Percentiles rank a stretch among this genome's conserved stretches.
phyloP scores from a whole-genome alignment of 306 rosid species.

The Fragaria ananassa region DNA sequence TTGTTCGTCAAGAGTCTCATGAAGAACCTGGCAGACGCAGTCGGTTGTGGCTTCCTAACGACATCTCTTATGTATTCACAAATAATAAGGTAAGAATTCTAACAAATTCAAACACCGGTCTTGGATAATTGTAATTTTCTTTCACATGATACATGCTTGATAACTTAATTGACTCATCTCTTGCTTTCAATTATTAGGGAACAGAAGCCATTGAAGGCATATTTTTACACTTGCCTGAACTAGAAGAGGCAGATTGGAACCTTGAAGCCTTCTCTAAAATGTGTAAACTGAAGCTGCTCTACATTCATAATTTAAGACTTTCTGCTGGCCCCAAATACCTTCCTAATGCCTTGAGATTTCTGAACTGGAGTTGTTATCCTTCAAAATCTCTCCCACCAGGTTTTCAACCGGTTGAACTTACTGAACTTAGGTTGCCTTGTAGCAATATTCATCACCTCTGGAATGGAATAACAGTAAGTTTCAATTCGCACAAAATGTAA shows the following conservation, averaged over 20 bases:
- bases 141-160: too few relatives aligned
- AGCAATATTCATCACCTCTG: not conserved
- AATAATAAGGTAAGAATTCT: conserved; percentile 3
- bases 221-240: not conserved
- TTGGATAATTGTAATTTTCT: too few relatives aligned
- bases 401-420: not conserved
- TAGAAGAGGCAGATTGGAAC: not conserved
- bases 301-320: not conserved
- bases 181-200: conserved; percentile 4
- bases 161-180: too few relatives aligned
- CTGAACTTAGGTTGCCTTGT: not conserved
- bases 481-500: too few relatives aligned
- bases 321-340: not conserved
- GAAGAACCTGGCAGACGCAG: conserved; percentile 5
- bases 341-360: not conserved
- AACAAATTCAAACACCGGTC: too few relatives aligned
- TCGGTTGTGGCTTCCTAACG: conserved; percentile 21
- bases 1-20: conserved; percentile 18
- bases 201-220: not conserved
- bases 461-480: not conserved
- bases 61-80: conserved; percentile 27
- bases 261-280: not conserved
- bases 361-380: conserved; percentile 6
- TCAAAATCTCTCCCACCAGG: conserved; percentile 5
- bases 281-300: not conserved